Conservation (phyloP, 257 asterid genomes). For the Thymus mandschuricus region DNA sequence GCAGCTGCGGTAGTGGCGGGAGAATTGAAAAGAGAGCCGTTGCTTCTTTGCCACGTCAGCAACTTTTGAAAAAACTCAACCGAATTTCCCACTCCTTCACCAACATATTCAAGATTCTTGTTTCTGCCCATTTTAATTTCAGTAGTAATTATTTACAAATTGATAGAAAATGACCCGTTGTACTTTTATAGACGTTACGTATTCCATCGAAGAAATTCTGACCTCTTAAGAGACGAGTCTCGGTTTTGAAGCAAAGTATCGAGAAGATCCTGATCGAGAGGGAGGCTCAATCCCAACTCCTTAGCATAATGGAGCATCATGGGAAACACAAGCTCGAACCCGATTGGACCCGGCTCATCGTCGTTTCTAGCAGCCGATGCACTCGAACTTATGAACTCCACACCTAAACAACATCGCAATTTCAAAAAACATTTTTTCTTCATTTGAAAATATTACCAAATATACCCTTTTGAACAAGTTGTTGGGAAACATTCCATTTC, state of each 20-base stretch:
- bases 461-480: slow-evolving; percentile 25
- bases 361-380: slow-evolving; percentile 22
- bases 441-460: too few relatives aligned
- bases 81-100: neutral
- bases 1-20: slow-evolving; percentile 1
- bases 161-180: too few relatives aligned
- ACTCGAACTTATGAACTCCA: slow-evolving; percentile 32
- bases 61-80: neutral
- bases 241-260: slow-evolving; percentile 11
- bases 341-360: slow-evolving; percentile 26
- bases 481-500: slow-evolving; percentile 35
- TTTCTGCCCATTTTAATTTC: neutral
- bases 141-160: too few relatives aligned
- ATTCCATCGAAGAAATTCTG: neutral
- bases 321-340: slow-evolving; percentile 33
- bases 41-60: neutral
- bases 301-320: slow-evolving; percentile 31
- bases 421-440: too few relatives aligned
- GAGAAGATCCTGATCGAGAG: slow-evolving; percentile 18
- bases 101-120: neutral
- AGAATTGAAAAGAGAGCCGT: neutral
- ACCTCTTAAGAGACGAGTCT: slow-evolving; percentile 28
- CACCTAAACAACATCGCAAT: slow-evolving; percentile 16
- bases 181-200: too few relatives aligned
- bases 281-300: slow-evolving; percentile 22